Evolutionary conservation across 257 asterid species (phyloP).

Genomic region (Solanum gandarillasii): DNA sequence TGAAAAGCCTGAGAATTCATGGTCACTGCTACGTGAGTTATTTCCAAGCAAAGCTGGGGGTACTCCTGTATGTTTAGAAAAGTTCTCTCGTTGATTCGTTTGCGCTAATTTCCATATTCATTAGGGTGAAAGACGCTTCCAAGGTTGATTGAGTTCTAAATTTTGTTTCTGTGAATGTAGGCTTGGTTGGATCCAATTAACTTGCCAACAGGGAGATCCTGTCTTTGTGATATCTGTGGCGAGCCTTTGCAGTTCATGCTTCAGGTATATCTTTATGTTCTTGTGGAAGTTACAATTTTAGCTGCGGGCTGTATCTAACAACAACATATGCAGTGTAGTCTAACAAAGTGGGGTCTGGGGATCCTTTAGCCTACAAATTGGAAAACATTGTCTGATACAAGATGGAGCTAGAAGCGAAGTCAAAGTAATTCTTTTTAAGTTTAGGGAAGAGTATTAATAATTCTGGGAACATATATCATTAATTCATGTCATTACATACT

Average conservation of each 20-base stretch:
- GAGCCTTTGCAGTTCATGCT: slow-evolving; percentile 89
- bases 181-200: slow-evolving; percentile 91
- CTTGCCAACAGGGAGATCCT: slow-evolving; percentile 52
- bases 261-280: slow-evolving; percentile 48
- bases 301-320: not conserved
- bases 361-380: not conserved
- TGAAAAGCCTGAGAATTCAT: slow-evolving; percentile 44
- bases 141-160: not conserved
- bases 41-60: slow-evolving; percentile 99
- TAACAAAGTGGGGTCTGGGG: not conserved
- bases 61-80: slow-evolving; percentile 52
- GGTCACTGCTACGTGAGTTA: slow-evolving; percentile 63
- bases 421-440: not conserved
- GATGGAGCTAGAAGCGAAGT: not conserved
- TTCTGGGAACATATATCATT: not conserved
- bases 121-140: not conserved
- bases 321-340: not conserved
- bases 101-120: not conserved
- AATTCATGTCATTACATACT: not conserved
- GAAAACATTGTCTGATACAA: not conserved
- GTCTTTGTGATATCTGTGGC: slow-evolving; percentile 66
- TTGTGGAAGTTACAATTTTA: not conserved
- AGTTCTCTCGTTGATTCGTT: not conserved
- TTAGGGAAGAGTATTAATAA: not conserved
- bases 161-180: slow-evolving; percentile 24